Evolutionary conservation across 352 stramenopile genomes (phyloP).

Genomic region (Thalassiosira hispida): DNA sequence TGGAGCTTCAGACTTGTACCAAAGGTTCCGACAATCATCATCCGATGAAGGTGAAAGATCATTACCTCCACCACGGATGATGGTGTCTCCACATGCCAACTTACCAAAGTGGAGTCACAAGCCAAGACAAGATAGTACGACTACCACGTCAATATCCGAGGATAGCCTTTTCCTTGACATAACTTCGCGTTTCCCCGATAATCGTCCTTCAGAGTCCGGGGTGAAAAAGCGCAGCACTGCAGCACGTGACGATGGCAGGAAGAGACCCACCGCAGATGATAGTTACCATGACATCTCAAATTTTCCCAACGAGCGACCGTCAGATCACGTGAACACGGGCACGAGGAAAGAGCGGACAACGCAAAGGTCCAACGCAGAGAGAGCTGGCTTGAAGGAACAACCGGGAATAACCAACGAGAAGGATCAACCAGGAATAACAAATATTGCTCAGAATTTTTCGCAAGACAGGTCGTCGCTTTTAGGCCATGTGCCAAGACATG

Average conservation of each 20-base stretch:
- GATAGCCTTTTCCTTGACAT: background rate
- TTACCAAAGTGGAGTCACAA: background rate
- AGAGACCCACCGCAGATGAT: too few species aligned
- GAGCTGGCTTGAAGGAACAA: background rate
- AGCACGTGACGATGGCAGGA: too few species aligned
- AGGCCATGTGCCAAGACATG: background rate
- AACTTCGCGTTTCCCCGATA: slow-evolving; percentile 11
- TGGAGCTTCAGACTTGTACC: slow-evolving; percentile 1
- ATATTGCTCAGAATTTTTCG: background rate
- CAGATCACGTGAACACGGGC: slow-evolving; percentile 1
- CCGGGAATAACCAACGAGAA: background rate
- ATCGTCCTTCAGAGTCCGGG: background rate
- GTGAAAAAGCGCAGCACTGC: background rate
- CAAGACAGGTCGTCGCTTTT: background rate
- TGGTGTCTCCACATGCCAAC: background rate
- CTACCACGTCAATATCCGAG: background rate
- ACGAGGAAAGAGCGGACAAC: slow-evolving; percentile 2
- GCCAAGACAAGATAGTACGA: background rate
- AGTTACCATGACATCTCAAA: background rate
- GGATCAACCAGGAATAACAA: background rate
- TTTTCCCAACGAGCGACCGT: slow-evolving; percentile 18
- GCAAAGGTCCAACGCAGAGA: background rate
- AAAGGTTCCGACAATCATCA: background rate
- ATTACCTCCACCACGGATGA: background rate
- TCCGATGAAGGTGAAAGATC: background rate